Evolutionary conservation across 2,329 filamentous ascomycete genomes (phyloP).

Genomic region (Nemania diffusa): DNA sequence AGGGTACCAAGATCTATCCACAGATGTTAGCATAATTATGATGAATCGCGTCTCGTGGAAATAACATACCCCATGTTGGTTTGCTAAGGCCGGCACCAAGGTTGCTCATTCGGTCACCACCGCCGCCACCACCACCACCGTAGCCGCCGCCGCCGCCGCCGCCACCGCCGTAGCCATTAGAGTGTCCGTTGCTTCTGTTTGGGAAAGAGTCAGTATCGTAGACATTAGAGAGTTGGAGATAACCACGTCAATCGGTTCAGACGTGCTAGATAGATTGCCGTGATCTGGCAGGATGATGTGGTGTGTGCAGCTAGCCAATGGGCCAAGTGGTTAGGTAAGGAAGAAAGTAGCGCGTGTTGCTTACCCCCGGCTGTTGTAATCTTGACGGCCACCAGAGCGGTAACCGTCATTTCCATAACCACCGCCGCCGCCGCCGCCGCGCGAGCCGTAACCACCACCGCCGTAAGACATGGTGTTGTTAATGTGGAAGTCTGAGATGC

Average conservation of each 20-base stretch:
- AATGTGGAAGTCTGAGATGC: conserved; percentile 17
- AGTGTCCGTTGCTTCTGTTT: conserved; percentile 60
- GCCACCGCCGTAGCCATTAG: conserved; percentile 58
- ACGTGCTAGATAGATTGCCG: not conserved
- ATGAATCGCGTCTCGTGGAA: conserved; percentile 26
- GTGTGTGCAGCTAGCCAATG: conserved; percentile 4
- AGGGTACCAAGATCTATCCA: conserved; percentile 75
- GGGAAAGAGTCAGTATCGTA: conserved; percentile 53
- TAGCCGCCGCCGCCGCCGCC: conserved; percentile 65
- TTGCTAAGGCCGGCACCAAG: conserved; percentile 88
- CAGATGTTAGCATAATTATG: conserved; percentile 41
- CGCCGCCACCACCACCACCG: conserved; percentile 64
- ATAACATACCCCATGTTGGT: conserved; percentile 83
- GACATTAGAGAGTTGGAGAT: conserved; percentile 48
- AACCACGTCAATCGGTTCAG: not conserved
- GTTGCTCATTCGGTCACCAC: conserved; percentile 92
- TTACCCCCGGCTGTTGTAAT: conserved; percentile 53
- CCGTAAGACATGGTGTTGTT: conserved; percentile 74
- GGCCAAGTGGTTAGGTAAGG: not conserved
- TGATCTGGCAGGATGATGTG: conserved; percentile 5
- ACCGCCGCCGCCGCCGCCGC: conserved; percentile 47
- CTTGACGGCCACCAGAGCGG: conserved; percentile 50
- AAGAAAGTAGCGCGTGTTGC: conserved; percentile 30
- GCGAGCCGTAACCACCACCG: conserved; percentile 53
- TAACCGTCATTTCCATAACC: conserved; percentile 45